Evolutionary conservation across 192 early-diverging fungal species (phyloP), one percentile per base, ranked within the genome.

Genomic region (Nowakowskiella sp.): DNA sequence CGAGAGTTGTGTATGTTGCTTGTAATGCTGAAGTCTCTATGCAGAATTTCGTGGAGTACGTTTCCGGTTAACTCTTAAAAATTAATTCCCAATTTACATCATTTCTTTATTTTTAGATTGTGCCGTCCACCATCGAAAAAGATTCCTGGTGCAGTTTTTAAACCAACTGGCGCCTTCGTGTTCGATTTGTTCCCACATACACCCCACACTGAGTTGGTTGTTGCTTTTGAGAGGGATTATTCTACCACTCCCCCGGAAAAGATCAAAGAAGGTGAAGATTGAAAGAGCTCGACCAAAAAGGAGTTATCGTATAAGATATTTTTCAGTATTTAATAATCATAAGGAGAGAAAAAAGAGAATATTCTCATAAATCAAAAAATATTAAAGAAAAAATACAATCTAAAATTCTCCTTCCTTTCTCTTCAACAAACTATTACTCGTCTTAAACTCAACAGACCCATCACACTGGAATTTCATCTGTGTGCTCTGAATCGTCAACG

Each of bases 141-240:
- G 61, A 85, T 65, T 49, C 54, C 51, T 19, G 81, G 78, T 5
- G 31, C 21, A 29, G 79, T 83, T 7, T 90, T 90, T 67, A 58
- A 67, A n/a, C 78, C 78, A 1, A 45, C 58, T 7, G 57, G 67
- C 33, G 83, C 77, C 1, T 59, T 79, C 25, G 68, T 81, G 1
- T 66, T 90, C 4, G 87, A 90, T 57, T 46, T 90, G 19, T 90
- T 90, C 72, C 87, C 87, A 42, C 82, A 90, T 58, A 79, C 83
- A 21, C 53, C 70, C 21, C 76, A 74, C 42, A 83, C 66, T 36
- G 87, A 88, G 66, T 55, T 88, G 19, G 62, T 90, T 9, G 53
- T 88, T 39, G 80, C 80, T 51, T 84, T 87, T 55, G 49, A 67
- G n/a, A 53, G 81, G 42, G 61, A 74, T 24, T 36, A 19, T 16